Conservation (phyloP, 495 filamentous ascomycete species). For the Staphylotrichum longicolle region DNA sequence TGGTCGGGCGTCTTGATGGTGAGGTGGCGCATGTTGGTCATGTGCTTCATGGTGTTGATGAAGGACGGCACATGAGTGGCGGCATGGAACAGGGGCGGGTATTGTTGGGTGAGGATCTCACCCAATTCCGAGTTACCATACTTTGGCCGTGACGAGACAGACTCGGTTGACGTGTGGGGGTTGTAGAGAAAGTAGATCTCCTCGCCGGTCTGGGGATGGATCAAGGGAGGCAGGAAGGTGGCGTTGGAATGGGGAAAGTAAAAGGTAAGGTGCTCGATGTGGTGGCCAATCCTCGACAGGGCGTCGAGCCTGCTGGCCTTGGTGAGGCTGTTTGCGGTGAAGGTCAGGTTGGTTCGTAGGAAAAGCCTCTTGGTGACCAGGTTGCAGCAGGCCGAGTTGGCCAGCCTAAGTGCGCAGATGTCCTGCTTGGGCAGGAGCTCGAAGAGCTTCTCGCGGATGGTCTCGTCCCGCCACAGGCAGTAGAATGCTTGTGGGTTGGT, state of each 20-base stretch:
- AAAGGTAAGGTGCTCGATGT: conserved; percentile 69
- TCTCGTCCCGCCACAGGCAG: conserved; percentile 53
- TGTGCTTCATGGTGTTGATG: conserved; percentile 61
- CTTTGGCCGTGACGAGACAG: conserved; percentile 52
- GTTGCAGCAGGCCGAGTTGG: conserved; percentile 51
- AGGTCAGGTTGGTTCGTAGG: conserved; percentile 57
- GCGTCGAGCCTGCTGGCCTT: conserved; percentile 64
- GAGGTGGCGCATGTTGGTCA: conserved; percentile 65
- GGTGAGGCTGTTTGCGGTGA: conserved; percentile 68
- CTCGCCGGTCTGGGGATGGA: conserved; percentile 66
- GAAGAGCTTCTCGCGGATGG: conserved; percentile 51
- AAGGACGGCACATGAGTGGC: conserved; percentile 80
- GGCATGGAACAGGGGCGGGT: conserved; percentile 77
- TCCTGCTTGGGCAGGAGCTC: conserved; percentile 48
- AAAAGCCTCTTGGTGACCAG: conserved; percentile 54
- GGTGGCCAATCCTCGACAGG: conserved; percentile 66
- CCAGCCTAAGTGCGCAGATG: conserved; percentile 49
- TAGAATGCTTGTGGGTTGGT: conserved; percentile 47
- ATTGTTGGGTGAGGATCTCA: conserved; percentile 75
- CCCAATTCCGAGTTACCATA: conserved; percentile 61
- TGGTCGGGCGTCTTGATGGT: conserved; percentile 71
- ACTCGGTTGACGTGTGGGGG: conserved; percentile 57
- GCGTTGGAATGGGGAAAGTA: conserved; percentile 64
- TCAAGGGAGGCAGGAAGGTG: conserved; percentile 72
- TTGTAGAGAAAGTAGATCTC: conserved; percentile 73